A percentile compares a stretch with the other conserved stretches of the same genome.
These are phyloP conservation scores for Penicillium brevicompactum DNA, from an alignment of 2,329 filamentous ascomycete species.

Conservation along the genomic window DNA sequence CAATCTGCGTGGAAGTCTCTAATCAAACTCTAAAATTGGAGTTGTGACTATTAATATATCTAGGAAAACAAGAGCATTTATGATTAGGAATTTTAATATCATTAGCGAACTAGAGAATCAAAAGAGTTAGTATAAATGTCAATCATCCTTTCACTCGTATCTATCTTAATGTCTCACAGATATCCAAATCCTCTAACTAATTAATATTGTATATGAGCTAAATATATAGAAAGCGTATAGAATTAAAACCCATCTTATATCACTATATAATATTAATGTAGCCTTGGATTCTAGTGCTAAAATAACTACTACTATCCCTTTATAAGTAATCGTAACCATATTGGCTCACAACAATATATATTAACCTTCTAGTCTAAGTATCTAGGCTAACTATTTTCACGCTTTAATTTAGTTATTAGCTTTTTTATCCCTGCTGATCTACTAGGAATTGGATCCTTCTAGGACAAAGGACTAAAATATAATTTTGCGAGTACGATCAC, in stretches of 20 bases:
- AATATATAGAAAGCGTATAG: slow-evolving; percentile 17
- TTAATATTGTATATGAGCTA: slow-evolving; percentile 10
- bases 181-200: slow-evolving; percentile 14
- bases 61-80: slow-evolving; percentile 19
- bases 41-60: slow-evolving; percentile 22
- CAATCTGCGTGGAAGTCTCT: background rate
- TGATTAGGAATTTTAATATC: slow-evolving; percentile 25
- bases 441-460: slow-evolving; percentile 13
- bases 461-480: slow-evolving; percentile 17
- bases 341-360: background rate
- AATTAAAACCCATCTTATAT: background rate
- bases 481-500: slow-evolving; percentile 17
- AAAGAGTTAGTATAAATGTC: background rate
- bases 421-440: slow-evolving; percentile 22
- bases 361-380: background rate
- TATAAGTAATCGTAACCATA: slow-evolving; percentile 10
- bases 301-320: slow-evolving; percentile 21
- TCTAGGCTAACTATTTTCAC: too few relatives aligned
- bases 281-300: slow-evolving; percentile 14
- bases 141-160: background rate
- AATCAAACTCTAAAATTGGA: slow-evolving; percentile 14
- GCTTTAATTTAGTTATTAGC: too few relatives aligned
- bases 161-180: slow-evolving; percentile 8
- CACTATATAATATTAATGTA: background rate
- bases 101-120: background rate